Evolutionary conservation across 2,329 filamentous ascomycete genomes (phyloP).

Genomic region (Plenodomus biglobosus): DNA sequence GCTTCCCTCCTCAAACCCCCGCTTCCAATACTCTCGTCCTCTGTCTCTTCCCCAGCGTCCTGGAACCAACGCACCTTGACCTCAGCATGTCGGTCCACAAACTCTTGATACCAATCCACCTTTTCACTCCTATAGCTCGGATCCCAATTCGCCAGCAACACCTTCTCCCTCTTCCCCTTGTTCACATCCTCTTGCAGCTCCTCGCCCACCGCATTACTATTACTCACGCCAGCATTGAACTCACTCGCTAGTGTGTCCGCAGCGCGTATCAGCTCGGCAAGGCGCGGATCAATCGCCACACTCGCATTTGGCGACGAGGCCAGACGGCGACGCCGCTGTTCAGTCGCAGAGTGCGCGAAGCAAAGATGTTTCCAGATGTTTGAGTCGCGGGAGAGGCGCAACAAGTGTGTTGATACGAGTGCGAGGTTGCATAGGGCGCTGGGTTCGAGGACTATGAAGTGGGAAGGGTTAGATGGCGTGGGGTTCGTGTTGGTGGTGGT

Average conservation of each 20-base stretch:
- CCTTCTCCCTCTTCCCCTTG: slow-evolving; percentile 48
- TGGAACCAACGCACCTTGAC: slow-evolving; percentile 78
- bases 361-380: slow-evolving; percentile 75
- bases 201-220: slow-evolving; percentile 32
- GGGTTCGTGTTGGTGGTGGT: not conserved
- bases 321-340: no score
- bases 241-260: slow-evolving; percentile 38
- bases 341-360: slow-evolving; percentile 69
- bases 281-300: slow-evolving; percentile 47
- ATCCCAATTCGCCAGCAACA: slow-evolving; percentile 79
- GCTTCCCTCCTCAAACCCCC: slow-evolving; percentile 59
- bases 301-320: no score
- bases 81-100: slow-evolving; percentile 76
- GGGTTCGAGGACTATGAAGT: slow-evolving; percentile 60
- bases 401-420: slow-evolving; percentile 66
- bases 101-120: slow-evolving; percentile 86
- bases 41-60: slow-evolving; percentile 48
- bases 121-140: slow-evolving; percentile 71
- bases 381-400: slow-evolving; percentile 70
- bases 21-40: slow-evolving; percentile 42
- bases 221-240: slow-evolving; percentile 26
- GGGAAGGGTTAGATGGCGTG: slow-evolving; percentile 15
- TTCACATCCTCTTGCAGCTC: slow-evolving; percentile 37
- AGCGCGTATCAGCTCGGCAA: slow-evolving; percentile 48
- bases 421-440: slow-evolving; percentile 68